These are phyloP conservation scores for Rhodotorula sphaerocarpa DNA, from an alignment of 768 basidiomycete genomes.

Conservation along the genomic window DNA sequence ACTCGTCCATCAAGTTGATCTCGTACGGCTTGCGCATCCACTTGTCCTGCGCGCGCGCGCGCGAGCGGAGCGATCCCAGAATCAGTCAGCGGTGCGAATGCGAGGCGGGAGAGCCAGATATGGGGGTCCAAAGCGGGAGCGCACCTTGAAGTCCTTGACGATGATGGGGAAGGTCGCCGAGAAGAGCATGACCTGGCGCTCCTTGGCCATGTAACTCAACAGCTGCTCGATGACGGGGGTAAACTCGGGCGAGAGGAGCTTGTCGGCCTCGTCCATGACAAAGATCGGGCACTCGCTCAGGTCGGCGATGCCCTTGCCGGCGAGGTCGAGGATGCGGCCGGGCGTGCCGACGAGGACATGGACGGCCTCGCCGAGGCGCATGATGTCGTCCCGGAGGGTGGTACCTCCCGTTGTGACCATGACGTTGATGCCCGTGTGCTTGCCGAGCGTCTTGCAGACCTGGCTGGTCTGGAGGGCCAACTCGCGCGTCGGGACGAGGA, in stretches of 20 bases:
- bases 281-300: constrained; percentile 89
- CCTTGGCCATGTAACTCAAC: constrained; percentile 68
- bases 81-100: too few relatives aligned
- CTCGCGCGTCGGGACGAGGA: constrained; percentile 97
- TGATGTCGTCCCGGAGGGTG: constrained; percentile 93
- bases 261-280: constrained; percentile 99
- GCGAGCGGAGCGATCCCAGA: too few relatives aligned
- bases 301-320: constrained; percentile 86
- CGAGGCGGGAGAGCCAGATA: background rate
- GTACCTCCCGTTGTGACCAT: constrained; percentile 99
- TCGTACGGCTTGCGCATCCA: constrained; percentile 93
- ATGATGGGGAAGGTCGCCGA: constrained; percentile 98
- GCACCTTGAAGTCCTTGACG: constrained; percentile 96
- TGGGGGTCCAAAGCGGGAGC: constrained; percentile 31
- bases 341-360: constrained; percentile 97
- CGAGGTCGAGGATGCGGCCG: constrained; percentile 87
- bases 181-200: constrained; percentile 96
- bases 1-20: constrained; percentile 99
- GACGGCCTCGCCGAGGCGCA: constrained; percentile 77
- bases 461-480: constrained; percentile 97
- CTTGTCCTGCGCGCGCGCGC: constrained; percentile 59
- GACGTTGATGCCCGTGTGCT: constrained; percentile 89
- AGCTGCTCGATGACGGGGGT: constrained; percentile 97
- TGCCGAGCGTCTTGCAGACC: constrained; percentile 93
- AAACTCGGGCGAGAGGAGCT: constrained; percentile 92